Base-by-base conservation (phyloP, 73 alveolate genomes). In the Paramecium biaurelia region DNA sequence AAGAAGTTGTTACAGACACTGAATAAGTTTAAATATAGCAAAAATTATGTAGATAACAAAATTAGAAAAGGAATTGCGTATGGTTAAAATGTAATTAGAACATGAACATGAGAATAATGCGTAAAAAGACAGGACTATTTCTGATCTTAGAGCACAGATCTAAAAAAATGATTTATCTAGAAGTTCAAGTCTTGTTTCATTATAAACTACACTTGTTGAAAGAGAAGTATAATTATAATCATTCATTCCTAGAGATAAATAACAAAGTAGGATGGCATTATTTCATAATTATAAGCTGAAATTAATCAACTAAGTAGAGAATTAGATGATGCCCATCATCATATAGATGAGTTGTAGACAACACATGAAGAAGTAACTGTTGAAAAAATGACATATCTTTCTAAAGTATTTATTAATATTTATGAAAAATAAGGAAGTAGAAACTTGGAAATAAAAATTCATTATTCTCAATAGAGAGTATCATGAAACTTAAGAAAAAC, bases 361-460 rank as follows among this genome's bases (percentile, higher is more conserved):
- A 63, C 84, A 7, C 84, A 63, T 63, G 86, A 72, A 72, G 86
- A 72, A 38, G 86, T 72, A 9, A 72, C 59, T 14, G 86, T 72
- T 14, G 86, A 72, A 38, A 72, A 72, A 72, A 34, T 72, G 58
- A 72, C 86, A 15, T 72, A 72, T 72, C 58, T 72, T 20, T 35
- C 56, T 4, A 72, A 63, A 32, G 84, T 63, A 63, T 11, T 30
- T 63, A 32, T 30, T 12, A 2, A 4, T 26, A 3, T 2, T 53
- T 53, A 53, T 53, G 3, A 18, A 0, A n/a, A 53, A 6, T 63
- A 23, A 72, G 58, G 86, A 72, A 37, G 56, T 35, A 72, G 86
- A 72, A 28, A 34, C 58, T 5, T 72, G 86, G 86, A 72, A 72
- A 72, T 35, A 72, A 37, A 72, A 72, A 72, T 72, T 72, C 45